Conservation (phyloP, 176 grass and related monocot genomes). For the Poa pratensis region DNA sequence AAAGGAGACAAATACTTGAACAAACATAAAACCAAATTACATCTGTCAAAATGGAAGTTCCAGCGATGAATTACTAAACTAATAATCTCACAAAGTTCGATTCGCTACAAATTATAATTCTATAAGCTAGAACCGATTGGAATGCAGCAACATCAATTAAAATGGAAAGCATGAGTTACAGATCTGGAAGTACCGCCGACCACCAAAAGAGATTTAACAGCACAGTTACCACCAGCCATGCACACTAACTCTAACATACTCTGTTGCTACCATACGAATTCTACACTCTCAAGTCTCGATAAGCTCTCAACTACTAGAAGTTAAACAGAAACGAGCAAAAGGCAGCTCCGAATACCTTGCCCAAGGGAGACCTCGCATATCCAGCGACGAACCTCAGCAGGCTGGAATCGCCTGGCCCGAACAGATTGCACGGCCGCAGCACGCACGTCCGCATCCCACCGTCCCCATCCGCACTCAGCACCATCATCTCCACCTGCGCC, state of each 20-base stretch:
- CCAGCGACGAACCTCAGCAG: constrained; percentile 59
- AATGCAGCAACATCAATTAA: neutral
- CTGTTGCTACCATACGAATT: neutral
- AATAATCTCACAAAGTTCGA: neutral
- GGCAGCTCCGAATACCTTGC: constrained; percentile 62
- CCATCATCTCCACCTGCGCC: constrained; percentile 86
- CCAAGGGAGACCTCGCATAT: constrained; percentile 57
- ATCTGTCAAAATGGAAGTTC: constrained; percentile 7
- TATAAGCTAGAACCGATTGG: neutral
- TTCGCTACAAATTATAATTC: neutral
- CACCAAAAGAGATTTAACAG: constrained; percentile 23
- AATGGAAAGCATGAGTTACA: neutral
- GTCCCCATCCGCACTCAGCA: constrained; percentile 66
- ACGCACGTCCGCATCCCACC: constrained; percentile 72
- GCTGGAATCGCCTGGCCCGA: constrained; percentile 74
- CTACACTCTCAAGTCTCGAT: neutral
- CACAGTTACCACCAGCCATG: neutral
- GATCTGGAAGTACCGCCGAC: neutral
- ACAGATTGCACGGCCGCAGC: constrained; percentile 80
- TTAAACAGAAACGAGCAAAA: neutral
- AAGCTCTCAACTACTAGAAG: neutral
- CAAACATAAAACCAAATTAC: neutral
- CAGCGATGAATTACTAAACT: neutral
- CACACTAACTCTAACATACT: neutral
- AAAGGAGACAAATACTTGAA: neutral